Evolutionary conservation across 2,329 filamentous ascomycete species (phyloP), one percentile per base, ranked within the genome.

Genomic region (Grosmannia clavigera): DNA sequence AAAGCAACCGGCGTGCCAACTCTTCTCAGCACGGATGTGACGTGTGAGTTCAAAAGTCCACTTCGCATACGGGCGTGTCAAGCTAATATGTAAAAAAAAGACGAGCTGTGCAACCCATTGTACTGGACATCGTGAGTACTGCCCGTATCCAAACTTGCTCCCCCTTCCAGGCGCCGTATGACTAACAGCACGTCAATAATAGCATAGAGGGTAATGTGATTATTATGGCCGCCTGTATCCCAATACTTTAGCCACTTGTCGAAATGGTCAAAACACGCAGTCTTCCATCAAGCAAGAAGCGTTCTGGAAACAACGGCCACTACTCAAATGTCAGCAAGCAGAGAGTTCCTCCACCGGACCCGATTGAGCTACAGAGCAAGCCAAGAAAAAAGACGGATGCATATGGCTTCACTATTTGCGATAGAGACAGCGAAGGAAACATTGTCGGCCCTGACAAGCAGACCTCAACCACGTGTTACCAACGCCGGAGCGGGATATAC

Each of bases 181-280:
- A 2, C 22, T 55, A 16, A 55, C 35, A n/a, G 40, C 5, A 7
- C 12, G 16, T 5, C 4, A 19, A 14, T 14, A 3, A 19, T 9
- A 51, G 56, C 1, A 58, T 58, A 29, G 56, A 58, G 25, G 56
- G 56, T 7, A 58, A 40, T 50, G 68, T 70, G 11, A 71, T 70
- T 10, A 71, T 72, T 53, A 68, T 71, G 61, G 71, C 68, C 9
- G 66, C 69, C 2, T 71, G 69, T 16, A 68, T 72, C 22, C 70
- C 63, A 3, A 64, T 71, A 12, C 61, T 72, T 9, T 43, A 58
- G 35, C 56, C 56, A 16, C 3, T 58, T 12, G 9, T 58, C 10
- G 56, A 58, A 22, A 50, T 58, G 56, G n/a, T 35, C 43, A 48
- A 48, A 14, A 29, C 6, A 3, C 25, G 43, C 25, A 58, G 27